Percentiles rank a stretch among this genome's conserved stretches.
Conservation (phyloP, 1,284 basidiomycete genomes). For the Pseudozyma sp. region DNA sequence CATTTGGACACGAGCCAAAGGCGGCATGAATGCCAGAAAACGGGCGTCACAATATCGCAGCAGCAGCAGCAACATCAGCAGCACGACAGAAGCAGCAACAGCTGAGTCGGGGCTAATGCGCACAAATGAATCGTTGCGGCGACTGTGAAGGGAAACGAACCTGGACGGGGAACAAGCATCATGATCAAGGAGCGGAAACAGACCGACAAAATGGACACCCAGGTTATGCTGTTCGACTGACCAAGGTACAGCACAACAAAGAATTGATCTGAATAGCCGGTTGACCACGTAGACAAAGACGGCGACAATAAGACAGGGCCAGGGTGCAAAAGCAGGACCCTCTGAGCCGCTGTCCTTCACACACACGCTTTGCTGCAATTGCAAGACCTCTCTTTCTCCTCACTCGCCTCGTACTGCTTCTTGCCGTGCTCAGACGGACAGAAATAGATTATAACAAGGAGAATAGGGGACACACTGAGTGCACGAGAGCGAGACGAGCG, state of each 20-base stretch:
- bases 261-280: not conserved
- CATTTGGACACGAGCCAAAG: not conserved
- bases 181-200: not conserved
- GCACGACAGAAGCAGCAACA: not conserved
- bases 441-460: too few species aligned
- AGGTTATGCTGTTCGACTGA: not conserved
- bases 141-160: not conserved
- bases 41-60: not conserved
- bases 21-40: slow-evolving; percentile 1
- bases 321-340: not conserved
- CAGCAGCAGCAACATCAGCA: not conserved
- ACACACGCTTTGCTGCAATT: not conserved
- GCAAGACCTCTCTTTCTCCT: too few species aligned
- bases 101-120: too few species aligned
- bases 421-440: too few species aligned
- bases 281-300: not conserved
- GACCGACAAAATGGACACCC: not conserved
- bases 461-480: too few species aligned
- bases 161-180: not conserved
- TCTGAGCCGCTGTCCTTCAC: not conserved
- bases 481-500: too few species aligned
- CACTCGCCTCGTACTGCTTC: too few species aligned
- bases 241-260: not conserved
- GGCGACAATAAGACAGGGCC: not conserved
- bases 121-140: not conserved